Base-by-base conservation (phyloP, 257 asterid genomes). In the Fraxinus quadrangulata region DNA sequence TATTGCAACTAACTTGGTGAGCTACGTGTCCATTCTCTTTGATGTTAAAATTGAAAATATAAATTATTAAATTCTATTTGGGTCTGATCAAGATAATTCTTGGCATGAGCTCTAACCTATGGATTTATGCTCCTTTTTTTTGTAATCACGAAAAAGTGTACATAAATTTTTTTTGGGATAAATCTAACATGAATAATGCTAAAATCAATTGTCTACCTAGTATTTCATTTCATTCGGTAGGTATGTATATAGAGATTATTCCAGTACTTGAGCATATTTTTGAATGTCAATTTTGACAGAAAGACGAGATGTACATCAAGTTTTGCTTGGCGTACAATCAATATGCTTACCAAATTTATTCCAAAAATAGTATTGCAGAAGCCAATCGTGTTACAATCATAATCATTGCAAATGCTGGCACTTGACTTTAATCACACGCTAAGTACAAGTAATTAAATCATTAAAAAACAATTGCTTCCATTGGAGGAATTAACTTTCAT, bases 391-490 rank as follows among this genome's bases (percentile, higher is more conserved):
- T 72, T 26, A 81, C 71, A 72, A 79, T 81, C 77, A 80, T 83
- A 79, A 80, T 86, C 71, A 77, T 82, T 79, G 63, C 84, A 75
- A 80, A 74, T 79, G 73, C 66, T 80, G 81, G 79, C 67, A 40
- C 70, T 69, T 74, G 70, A 70, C 90, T 83, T 83, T 75, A 86
- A 85, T 79, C 82, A 47, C 86, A 83, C 79, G 83, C 69, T 87
- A 81, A 83, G 80, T 83, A 75, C 14, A 19, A 67, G 71, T 74
- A 59, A 77, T 19, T 49, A 16, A 49, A 4, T 13, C 59, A 49
- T 49, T 49, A 16, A 3, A 11, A 12, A 47, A 37, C n/a, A 26
- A 37, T 37, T 47, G 59, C 59, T 47, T 16, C 59, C n/a, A 12
- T 14, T 47, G 59, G 59, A 49, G n/a, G 8, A 49, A 3, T 16